Conservation (phyloP, 495 filamentous ascomycete genomes). For the Penicillium manginii region DNA sequence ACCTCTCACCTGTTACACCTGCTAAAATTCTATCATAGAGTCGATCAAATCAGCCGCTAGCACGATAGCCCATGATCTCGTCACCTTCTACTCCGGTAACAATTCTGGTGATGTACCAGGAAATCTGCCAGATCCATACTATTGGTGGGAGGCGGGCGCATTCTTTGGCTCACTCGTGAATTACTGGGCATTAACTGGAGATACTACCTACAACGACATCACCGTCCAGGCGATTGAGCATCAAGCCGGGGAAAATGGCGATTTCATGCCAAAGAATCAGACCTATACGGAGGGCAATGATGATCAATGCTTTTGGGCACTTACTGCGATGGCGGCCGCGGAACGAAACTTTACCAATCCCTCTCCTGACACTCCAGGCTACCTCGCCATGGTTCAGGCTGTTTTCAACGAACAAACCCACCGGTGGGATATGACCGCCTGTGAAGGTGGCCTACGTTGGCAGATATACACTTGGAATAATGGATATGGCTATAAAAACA, state of each 20-base stretch:
- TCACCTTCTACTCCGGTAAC: constrained; percentile 68
- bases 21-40: constrained; percentile 22
- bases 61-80: constrained; percentile 42
- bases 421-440: constrained; percentile 69
- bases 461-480: constrained; percentile 76
- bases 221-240: constrained; percentile 65
- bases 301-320: constrained; percentile 82
- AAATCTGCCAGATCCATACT: constrained; percentile 72
- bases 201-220: constrained; percentile 67
- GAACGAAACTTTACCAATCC: constrained; percentile 68
- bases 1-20: not conserved
- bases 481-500: constrained; percentile 78
- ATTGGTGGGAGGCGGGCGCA: constrained; percentile 77
- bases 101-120: constrained; percentile 67
- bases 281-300: constrained; percentile 76
- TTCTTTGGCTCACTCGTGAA: constrained; percentile 74
- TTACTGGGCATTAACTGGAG: constrained; percentile 80
- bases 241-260: constrained; percentile 63
- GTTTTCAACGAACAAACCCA: constrained; percentile 70
- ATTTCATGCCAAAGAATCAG: constrained; percentile 81
- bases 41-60: constrained; percentile 51
- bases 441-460: constrained; percentile 75
- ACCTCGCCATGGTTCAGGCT: constrained; percentile 73
- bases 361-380: constrained; percentile 58
- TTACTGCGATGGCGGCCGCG: constrained; percentile 75